These are phyloP conservation scores for Mortierella sp. DNA, from an alignment of 371 early-diverging fungal genomes.

Conservation along the genomic window DNA sequence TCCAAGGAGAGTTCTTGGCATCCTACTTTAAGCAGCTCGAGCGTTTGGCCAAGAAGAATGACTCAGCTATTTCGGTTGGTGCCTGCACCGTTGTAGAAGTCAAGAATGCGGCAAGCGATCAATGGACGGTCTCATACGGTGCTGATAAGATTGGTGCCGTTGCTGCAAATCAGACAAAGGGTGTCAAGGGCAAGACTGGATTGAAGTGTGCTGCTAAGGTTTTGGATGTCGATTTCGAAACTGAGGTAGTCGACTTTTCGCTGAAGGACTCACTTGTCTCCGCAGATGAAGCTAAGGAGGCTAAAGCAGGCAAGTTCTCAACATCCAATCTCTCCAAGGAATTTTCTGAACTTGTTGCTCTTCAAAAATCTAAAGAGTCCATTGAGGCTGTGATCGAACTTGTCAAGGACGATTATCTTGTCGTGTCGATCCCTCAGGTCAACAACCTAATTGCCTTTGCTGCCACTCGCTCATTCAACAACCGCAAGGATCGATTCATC, in stretches of 20 bases:
- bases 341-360: slow-evolving; percentile 44
- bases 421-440: slow-evolving; percentile 71
- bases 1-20: slow-evolving; percentile 62
- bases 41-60: slow-evolving; percentile 46
- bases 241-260: slow-evolving; percentile 70
- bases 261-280: slow-evolving; percentile 57
- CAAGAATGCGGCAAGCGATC: slow-evolving; percentile 66
- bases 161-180: slow-evolving; percentile 64
- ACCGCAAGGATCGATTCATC: slow-evolving; percentile 65
- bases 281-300: slow-evolving; percentile 35
- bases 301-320: slow-evolving; percentile 37
- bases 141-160: slow-evolving; percentile 68
- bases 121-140: slow-evolving; percentile 65
- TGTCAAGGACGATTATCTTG: slow-evolving; percentile 80
- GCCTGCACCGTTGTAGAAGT: slow-evolving; percentile 65
- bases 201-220: slow-evolving; percentile 64
- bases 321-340: slow-evolving; percentile 26
- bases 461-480: slow-evolving; percentile 65
- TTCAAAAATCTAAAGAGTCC: slow-evolving; percentile 47
- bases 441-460: slow-evolving; percentile 69
- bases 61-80: slow-evolving; percentile 34
- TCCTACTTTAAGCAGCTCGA: slow-evolving; percentile 65
- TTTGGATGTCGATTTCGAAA: slow-evolving; percentile 75
- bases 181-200: slow-evolving; percentile 61
- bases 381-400: slow-evolving; percentile 74